A percentile compares a stretch with the other conserved stretches of the same genome.
phyloP scores from a whole-genome alignment of 495 filamentous ascomycete species.

The Aspergillus biplanus region DNA sequence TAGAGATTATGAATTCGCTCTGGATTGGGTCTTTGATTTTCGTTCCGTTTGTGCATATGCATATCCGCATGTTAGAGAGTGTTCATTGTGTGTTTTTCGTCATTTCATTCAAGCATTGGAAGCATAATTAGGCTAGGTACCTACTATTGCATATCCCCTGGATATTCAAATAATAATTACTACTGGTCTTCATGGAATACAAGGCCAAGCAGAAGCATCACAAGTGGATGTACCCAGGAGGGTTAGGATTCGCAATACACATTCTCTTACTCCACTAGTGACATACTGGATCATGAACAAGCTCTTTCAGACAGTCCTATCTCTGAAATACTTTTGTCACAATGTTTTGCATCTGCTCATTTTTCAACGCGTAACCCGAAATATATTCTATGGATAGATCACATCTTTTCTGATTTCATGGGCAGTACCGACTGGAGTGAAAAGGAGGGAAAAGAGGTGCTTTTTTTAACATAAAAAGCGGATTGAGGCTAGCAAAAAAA shows the following conservation, averaged over 20 bases:
- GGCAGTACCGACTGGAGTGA: background rate
- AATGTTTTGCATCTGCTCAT: too few species aligned
- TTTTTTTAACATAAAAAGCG: too few species aligned
- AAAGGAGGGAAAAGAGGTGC: background rate
- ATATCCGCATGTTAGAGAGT: background rate
- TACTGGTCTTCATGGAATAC: background rate
- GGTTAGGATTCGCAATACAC: too few species aligned
- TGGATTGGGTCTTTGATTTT: constrained; percentile 8
- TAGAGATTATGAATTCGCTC: background rate
- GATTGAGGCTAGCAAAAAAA: background rate
- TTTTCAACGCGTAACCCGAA: background rate
- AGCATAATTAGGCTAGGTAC: constrained; percentile 1
- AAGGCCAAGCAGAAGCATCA: too few species aligned
- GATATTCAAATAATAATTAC: background rate
- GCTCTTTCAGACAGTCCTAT: too few species aligned
- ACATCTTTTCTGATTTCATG: background rate
- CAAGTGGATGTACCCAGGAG: too few species aligned
- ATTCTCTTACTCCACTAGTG: too few species aligned
- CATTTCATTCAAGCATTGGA: constrained; percentile 14
- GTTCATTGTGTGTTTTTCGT: background rate
- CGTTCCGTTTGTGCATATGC: background rate
- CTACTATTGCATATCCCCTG: background rate
- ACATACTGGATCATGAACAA: too few species aligned
- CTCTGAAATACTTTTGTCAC: too few species aligned
- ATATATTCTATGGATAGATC: background rate